Evolutionary conservation across 139 green algal genomes (phyloP).

Genomic region (Tetratostichococcus sp.): DNA sequence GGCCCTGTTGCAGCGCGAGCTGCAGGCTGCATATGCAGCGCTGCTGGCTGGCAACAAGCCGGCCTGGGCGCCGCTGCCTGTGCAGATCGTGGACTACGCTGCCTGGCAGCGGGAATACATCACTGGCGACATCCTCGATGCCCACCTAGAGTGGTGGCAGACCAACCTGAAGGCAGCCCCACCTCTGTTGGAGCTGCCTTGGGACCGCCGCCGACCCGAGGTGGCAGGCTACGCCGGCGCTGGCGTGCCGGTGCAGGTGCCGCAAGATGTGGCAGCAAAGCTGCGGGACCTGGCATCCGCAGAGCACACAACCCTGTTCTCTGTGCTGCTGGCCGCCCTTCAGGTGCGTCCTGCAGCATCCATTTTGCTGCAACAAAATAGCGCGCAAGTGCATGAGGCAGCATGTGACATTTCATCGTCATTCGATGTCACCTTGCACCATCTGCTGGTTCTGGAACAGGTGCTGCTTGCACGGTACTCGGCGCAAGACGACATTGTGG

Average conservation of each 20-base stretch:
- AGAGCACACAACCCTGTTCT: slow-evolving; percentile 6
- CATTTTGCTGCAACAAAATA: too few species aligned
- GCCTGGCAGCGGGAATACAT: slow-evolving; percentile 5
- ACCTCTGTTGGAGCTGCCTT: not conserved
- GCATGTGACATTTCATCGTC: too few species aligned
- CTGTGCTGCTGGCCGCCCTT: not conserved
- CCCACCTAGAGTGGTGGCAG: not conserved
- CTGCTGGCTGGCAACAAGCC: not conserved
- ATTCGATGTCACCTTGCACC: too few species aligned
- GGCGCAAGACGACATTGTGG: not conserved
- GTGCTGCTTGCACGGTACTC: slow-evolving; percentile 1
- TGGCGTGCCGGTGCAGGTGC: not conserved
- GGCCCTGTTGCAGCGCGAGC: too few species aligned
- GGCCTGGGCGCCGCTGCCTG: not conserved
- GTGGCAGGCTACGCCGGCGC: not conserved
- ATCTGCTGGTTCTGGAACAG: too few species aligned
- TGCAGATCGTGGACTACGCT: slow-evolving; percentile 7
- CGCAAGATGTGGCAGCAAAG: not conserved
- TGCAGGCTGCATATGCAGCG: not conserved
- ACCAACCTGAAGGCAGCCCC: not conserved
- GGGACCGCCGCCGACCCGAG: not conserved
- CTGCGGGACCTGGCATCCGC: not conserved
- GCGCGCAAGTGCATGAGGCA: too few species aligned
- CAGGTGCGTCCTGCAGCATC: not conserved
- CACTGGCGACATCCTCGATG: not conserved